phyloP scores from a whole-genome alignment of 2,329 filamentous ascomycete genomes.

The Colletotrichum lentis region DNA sequence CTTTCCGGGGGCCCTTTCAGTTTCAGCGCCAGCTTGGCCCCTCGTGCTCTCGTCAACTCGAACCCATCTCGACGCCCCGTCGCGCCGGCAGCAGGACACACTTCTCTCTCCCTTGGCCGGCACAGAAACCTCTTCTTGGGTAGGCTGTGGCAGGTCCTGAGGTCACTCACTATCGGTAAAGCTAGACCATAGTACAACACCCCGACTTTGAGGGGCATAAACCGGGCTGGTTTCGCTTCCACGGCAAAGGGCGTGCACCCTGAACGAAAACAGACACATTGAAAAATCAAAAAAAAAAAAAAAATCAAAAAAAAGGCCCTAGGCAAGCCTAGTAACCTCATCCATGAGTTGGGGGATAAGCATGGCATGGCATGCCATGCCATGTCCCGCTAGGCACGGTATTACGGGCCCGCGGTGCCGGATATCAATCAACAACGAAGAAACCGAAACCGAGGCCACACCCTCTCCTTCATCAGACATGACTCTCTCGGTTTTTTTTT shows the following conservation, averaged over 20 bases:
- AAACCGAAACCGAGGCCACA: slow-evolving; percentile 25
- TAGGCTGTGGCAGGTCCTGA: not conserved
- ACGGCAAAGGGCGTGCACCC: not conserved
- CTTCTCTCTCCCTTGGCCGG: not conserved
- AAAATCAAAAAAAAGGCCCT: too few relatives aligned
- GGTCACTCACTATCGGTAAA: slow-evolving; percentile 13
- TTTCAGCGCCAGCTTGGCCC: not conserved
- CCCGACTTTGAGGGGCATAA: not conserved
- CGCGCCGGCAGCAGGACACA: slow-evolving; percentile 23
- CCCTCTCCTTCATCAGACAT: too few relatives aligned
- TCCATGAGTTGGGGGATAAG: too few relatives aligned
- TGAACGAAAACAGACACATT: not conserved
- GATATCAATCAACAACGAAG: slow-evolving; percentile 3
- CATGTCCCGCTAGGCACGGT: too few relatives aligned
- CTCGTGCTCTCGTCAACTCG: slow-evolving; percentile 6
- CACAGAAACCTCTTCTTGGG: not conserved
- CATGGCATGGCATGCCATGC: too few relatives aligned
- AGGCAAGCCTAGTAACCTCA: not conserved
- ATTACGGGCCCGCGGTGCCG: not conserved
- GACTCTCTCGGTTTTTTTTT: too few relatives aligned
- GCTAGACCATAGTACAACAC: slow-evolving; percentile 7
- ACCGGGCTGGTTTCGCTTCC: not conserved
- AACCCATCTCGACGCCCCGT: slow-evolving; percentile 16
- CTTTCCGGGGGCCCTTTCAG: not conserved
- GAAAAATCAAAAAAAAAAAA: too few relatives aligned